These are phyloP conservation scores for Ceratocystis diversiconidia DNA, from an alignment of 2,329 filamentous ascomycete genomes.

Conservation along the genomic window DNA sequence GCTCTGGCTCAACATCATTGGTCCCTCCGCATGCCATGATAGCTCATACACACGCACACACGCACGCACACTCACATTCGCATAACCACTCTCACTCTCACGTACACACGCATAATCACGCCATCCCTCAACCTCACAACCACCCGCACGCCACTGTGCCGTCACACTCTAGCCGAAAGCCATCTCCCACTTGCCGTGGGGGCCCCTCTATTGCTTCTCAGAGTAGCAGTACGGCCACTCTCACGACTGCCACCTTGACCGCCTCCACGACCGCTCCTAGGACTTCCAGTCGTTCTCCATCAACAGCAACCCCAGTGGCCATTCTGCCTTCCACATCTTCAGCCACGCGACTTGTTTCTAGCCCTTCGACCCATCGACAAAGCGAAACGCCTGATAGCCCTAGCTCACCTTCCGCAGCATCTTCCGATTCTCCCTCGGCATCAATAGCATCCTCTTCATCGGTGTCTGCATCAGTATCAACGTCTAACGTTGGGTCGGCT, in stretches of 20 bases:
- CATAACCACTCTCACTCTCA: not conserved
- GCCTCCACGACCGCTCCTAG: not conserved
- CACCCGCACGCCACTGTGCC: not conserved
- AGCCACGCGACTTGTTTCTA: not conserved
- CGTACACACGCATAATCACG: not conserved
- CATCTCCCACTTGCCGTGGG: not conserved
- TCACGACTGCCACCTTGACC: no score
- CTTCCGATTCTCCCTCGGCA: not conserved
- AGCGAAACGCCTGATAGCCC: not conserved
- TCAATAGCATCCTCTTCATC: conserved; percentile 7
- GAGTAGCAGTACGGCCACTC: not conserved
- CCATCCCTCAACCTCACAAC: not conserved
- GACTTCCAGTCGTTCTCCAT: not conserved
- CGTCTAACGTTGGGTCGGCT: conserved; percentile 11
- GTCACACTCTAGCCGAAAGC: not conserved
- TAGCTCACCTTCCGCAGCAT: not conserved
- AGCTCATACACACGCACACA: conserved; percentile 5
- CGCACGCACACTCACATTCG: not conserved
- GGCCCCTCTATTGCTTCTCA: not conserved
- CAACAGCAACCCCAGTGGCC: not conserved
- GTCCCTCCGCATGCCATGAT: conserved; percentile 14
- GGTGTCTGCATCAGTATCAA: not conserved
- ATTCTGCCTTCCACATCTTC: not conserved
- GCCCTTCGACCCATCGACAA: not conserved
- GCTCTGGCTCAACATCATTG: not conserved